Conservation (phyloP, 2,329 filamentous ascomycete genomes). For the Verticillium albo-atrum region DNA sequence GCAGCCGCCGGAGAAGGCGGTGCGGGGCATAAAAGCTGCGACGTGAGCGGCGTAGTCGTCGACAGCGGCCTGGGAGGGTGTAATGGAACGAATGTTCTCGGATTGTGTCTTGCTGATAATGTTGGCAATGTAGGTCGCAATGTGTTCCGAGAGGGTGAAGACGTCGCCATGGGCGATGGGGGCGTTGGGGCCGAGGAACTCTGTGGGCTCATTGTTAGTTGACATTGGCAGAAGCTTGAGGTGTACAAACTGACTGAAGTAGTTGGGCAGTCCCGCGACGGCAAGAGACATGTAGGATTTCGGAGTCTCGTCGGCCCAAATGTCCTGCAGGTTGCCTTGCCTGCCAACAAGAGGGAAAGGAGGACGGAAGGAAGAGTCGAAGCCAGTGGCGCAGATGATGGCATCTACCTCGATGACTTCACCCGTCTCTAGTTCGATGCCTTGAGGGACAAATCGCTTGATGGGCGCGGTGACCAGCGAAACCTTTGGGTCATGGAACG, state of each 20-base stretch:
- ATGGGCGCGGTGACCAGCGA: slow-evolving; percentile 29
- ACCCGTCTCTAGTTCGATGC: slow-evolving; percentile 44
- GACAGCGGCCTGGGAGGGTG: slow-evolving; percentile 39
- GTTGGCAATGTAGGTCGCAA: slow-evolving; percentile 45
- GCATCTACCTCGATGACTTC: slow-evolving; percentile 46
- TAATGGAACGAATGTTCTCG: slow-evolving; percentile 42
- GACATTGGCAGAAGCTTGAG: neutral
- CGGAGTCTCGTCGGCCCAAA: slow-evolving; percentile 37
- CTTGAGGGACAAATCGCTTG: slow-evolving; percentile 38
- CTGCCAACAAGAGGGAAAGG: slow-evolving; percentile 45
- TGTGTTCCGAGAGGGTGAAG: slow-evolving; percentile 47
- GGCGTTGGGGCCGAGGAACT: slow-evolving; percentile 47
- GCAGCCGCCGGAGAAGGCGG: slow-evolving; percentile 42
- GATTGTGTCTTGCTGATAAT: slow-evolving; percentile 45
- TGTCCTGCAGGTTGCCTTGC: slow-evolving; percentile 46
- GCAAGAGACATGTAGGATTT: slow-evolving; percentile 50
- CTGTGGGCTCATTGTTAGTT: slow-evolving; percentile 18
- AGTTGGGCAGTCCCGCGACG: slow-evolving; percentile 48
- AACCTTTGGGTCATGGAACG: slow-evolving; percentile 16
- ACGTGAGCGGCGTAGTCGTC: slow-evolving; percentile 47
- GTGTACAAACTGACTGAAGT: slow-evolving; percentile 40
- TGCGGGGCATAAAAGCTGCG: slow-evolving; percentile 47
- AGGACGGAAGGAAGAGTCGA: slow-evolving; percentile 48
- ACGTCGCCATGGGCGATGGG: slow-evolving; percentile 47
- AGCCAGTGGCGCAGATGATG: slow-evolving; percentile 55